Percentiles rank a stretch among this genome's conserved stretches.
Conservation (phyloP, 805 yeast species). For the Crinitomyces ghanaensis region DNA sequence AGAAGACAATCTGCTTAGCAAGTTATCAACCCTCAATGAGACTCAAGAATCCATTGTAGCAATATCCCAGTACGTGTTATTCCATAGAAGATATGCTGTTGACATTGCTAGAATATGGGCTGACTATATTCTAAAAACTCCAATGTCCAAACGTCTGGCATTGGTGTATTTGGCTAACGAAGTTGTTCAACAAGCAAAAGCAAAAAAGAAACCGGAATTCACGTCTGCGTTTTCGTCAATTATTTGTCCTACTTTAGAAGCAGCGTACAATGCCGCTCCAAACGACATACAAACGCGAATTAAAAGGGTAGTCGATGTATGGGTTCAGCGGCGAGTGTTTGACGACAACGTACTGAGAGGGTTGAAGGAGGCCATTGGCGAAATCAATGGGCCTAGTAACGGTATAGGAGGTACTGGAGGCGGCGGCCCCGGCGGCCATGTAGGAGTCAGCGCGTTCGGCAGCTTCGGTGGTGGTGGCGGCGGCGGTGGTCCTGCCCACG, state of each 20-base stretch:
- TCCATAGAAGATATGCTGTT: conserved; percentile 49
- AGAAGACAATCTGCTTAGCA: conserved; percentile 36
- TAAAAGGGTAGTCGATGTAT: conserved; percentile 49
- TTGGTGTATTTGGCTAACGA: conserved; percentile 69
- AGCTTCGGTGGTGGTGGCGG: conserved; percentile 1
- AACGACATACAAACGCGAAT: conserved; percentile 40
- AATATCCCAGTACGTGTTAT: conserved; percentile 63
- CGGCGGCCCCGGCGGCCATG: too few relatives aligned
- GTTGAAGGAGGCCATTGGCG: conserved; percentile 15
- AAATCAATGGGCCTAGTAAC: conserved; percentile 2
- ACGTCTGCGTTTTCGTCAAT: conserved; percentile 41
- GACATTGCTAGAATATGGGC: conserved; percentile 47
- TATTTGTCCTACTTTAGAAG: conserved; percentile 28
- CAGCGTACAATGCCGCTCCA: conserved; percentile 29
- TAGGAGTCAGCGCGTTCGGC: too few relatives aligned
- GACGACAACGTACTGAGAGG: conserved; percentile 22
- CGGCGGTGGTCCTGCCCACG: not conserved
- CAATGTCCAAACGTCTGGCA: too few relatives aligned
- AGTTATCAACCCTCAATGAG: conserved; percentile 34
- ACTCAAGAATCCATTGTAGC: conserved; percentile 64
- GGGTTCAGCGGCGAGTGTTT: conserved; percentile 53
- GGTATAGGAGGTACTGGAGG: too few relatives aligned
- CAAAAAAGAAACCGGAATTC: conserved; percentile 48
- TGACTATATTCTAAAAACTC: conserved; percentile 20
- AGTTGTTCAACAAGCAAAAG: conserved; percentile 66